Evolutionary conservation across 1,139 yeast species (phyloP).

Genomic region (Yamadazyma dendronema): DNA sequence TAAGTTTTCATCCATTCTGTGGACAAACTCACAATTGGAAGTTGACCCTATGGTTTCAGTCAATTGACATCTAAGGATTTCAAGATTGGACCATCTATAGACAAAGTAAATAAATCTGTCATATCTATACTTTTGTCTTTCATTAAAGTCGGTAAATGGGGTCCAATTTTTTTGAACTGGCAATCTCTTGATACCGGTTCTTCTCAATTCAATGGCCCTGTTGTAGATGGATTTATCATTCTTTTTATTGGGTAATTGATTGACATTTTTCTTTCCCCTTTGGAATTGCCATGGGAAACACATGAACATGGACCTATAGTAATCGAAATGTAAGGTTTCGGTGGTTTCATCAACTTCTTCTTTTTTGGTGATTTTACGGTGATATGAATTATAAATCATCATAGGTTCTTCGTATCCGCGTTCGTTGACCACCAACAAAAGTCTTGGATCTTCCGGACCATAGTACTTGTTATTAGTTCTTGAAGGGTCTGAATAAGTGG

Average conservation of each 20-base stretch:
- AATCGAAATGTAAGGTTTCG: conserved; percentile 16
- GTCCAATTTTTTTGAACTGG: conserved; percentile 32
- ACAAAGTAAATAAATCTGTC: conserved; percentile 25
- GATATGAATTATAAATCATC: conserved; percentile 32
- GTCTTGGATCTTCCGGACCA: conserved; percentile 47
- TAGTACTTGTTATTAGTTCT: conserved; percentile 23
- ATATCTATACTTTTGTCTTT: conserved; percentile 12
- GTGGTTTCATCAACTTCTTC: conserved; percentile 18
- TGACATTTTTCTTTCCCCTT: conserved; percentile 30
- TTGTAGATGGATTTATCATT: conserved; percentile 21
- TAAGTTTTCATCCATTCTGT: conserved; percentile 19
- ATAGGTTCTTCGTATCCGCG: conserved; percentile 38
- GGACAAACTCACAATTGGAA: conserved; percentile 27
- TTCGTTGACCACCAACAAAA: conserved; percentile 29
- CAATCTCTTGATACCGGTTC: conserved; percentile 15
- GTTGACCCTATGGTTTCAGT: conserved; percentile 21
- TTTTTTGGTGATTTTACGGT: conserved; percentile 20
- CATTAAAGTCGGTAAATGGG: conserved; percentile 23
- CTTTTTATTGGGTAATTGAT: conserved; percentile 18
- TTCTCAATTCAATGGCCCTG: conserved; percentile 27
- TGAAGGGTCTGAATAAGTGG: conserved; percentile 29
- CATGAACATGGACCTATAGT: conserved; percentile 30
- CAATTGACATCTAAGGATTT: conserved; percentile 25
- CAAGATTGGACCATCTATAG: conserved; percentile 29
- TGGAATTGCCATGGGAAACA: conserved; percentile 38